Evolutionary conservation across 306 rosid species (phyloP).

Genomic region (Gleditsia sinensis): DNA sequence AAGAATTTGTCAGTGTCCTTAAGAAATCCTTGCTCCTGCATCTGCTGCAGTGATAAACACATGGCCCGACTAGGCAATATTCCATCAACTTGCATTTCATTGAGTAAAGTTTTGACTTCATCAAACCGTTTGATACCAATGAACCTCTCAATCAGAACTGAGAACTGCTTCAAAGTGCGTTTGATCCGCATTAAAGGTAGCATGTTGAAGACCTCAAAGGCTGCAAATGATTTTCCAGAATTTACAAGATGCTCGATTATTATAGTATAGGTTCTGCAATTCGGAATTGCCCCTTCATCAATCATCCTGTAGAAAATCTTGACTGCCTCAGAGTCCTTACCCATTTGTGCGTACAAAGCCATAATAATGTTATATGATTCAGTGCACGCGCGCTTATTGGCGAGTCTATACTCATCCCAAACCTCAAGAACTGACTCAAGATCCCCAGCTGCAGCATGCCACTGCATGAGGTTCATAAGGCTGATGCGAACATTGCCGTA

Average conservation of each 20-base stretch:
- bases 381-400: slow-evolving; percentile 45
- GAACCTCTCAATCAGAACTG: slow-evolving; percentile 54
- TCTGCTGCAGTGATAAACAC: slow-evolving; percentile 51
- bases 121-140: slow-evolving; percentile 50
- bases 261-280: slow-evolving; percentile 65
- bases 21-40: slow-evolving; percentile 58
- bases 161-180: slow-evolving; percentile 64
- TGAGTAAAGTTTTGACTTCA: slow-evolving; percentile 49
- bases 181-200: slow-evolving; percentile 73
- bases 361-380: slow-evolving; percentile 75
- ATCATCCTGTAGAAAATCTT: slow-evolving; percentile 53
- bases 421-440: slow-evolving; percentile 56
- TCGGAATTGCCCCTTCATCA: slow-evolving; percentile 69
- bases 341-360: slow-evolving; percentile 60
- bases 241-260: slow-evolving; percentile 80
- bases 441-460: slow-evolving; percentile 65
- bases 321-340: slow-evolving; percentile 59
- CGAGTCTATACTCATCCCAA: slow-evolving; percentile 59
- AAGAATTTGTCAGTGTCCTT: slow-evolving; percentile 47
- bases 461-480: slow-evolving; percentile 69
- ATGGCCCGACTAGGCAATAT: slow-evolving; percentile 61
- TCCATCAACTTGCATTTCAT: slow-evolving; percentile 76
- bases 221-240: slow-evolving; percentile 46
- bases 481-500: slow-evolving; percentile 50
- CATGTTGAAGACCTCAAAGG: slow-evolving; percentile 58